Evolutionary conservation across 1,284 basidiomycete genomes (phyloP), one percentile per base, ranked within the genome.

Genomic region (Calocybe gambosa): DNA sequence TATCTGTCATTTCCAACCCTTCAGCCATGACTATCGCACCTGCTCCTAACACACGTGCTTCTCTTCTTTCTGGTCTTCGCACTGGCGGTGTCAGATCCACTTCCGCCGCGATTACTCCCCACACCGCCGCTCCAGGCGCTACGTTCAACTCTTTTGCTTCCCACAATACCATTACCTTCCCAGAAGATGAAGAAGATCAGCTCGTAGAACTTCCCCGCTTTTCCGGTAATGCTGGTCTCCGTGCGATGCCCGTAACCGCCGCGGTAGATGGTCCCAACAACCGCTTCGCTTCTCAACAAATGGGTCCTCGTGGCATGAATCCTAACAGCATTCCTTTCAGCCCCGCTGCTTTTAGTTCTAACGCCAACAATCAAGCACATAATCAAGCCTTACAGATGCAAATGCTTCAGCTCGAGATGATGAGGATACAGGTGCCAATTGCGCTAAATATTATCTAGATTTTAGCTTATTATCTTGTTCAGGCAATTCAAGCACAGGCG

Each of bases 1-100:
- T 62, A 60, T 64, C 18, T 4, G n/a, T 20, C 59, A 42, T 47
- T 54, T 56, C 57, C 58, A 63, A 63, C 41, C 61, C 58, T 62
- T 63, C 61, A 65, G 60, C 63, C 62, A 82, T 83, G 79, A 70
- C 78, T 61, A 70, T 80, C 64, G 68, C 73, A 60, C 70, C 73
- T 55, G 63, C 73, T 40, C 67, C 75, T 61, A 83, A 76, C 67
- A 70, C 74, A 55, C 85, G 87, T 59, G 87, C 87, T 47, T 86
- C 85, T 53, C 83, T 90, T 58, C 85, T 90, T 65, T 75, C 84
- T 52, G 85, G 85, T 58, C 85, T 90, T 59, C 85, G 87, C 63
- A 90, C 87, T 46, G 87, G 88, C 63, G 87, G 87, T 45, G 88
- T 89, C 50, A 84, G 87, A 58, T 80, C 86, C 13, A 62, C 74